Base-by-base conservation (phyloP, 2,329 filamentous ascomycete species). In the Cercospora sp. region DNA sequence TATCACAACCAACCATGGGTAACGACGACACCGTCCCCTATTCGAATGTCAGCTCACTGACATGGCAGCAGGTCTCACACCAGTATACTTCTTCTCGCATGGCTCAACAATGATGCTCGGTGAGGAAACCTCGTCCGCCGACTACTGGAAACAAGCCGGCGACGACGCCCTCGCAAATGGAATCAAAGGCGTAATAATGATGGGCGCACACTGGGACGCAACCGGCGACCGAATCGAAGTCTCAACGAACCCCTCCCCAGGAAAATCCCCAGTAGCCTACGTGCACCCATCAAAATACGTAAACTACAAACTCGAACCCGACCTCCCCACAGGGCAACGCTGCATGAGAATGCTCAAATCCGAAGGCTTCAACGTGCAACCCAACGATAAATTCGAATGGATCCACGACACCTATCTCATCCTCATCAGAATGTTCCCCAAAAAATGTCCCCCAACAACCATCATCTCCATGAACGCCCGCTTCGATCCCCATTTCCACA, bases 81-180 rank as follows among this genome's bases (percentile, higher is more conserved):
- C 88, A 1, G 87, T 90, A 0, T 86, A 89, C 75, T 87, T 90
- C 79, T 90, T 90, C 78, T 89, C 88, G 2, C 89, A 91, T 84
- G 89, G 89, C 74, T 89, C 88, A 13, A 90, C 88, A 45, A 90
- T 90, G 88, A 91, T 90, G 89, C 79, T 90, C 13, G 89, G 88
- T 40, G 89, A 90, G 74, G 84, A 89, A 72, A 87, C 85, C 13
- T 77, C 80, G 2, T 88, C 87, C 0, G 88, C 88, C 10, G 82
- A 83, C 20, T 90, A 90, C 78, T 90, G 89, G 89, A 88, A 89
- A 75, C 82, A 84, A 69, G 86, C 85, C 72, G 89, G 89, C 59
- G 87, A 90, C 70, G 86, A 86, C 68, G 88, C 88, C 2, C 82
- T 89, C 5, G 83, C 82, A 5, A 79, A 87, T 68, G 83, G 83